Base-by-base conservation (phyloP, 73 alveolate genomes). In the Tetrahymena borealis region DNA sequence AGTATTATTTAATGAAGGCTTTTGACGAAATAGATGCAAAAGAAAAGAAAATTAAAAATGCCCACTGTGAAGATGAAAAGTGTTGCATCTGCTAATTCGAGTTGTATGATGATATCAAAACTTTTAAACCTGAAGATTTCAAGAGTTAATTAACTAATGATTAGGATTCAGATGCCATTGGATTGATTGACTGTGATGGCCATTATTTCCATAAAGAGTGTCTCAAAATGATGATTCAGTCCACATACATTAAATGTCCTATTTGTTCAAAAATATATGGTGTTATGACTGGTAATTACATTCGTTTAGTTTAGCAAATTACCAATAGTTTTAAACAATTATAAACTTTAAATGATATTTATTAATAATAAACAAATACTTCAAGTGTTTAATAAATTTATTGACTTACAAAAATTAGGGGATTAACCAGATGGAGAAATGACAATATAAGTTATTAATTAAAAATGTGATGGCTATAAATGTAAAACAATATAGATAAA, bases 231-330 rank as follows among this genome's bases (percentile, higher is more conserved):
- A 35, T 40, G 78, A 40, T 40, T 2, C 94, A 40, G 31, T 32
- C 77, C 9, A 91, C 78, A 16, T 33, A 91, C 39, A 94, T 94
- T n/a, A 38, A 94, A 94, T 94, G 96, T 39, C 96, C 96, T 16
- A 79, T 92, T 79, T 94, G 96, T 39, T 77, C 91, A 28, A 93
- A 79, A 32, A 96, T 97, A 10, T 97, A 97, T 94, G 99, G 99
- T 0, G 93, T 91, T 36, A 41, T 94, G 94, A 94, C 96, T 92
- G 96, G 94, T 41, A 43, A 91, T 40, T 41, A 0, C 16, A 0
- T 41, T 3, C 78, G 16, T 41, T 18, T 10, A 0, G 11, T 40
- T 60, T 10, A 7, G 10, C n/a, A 1, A 60, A 60, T 15, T 60
- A 39, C 9, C 28, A 20, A 24, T 60, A 7, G 38, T 60, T 60